Conservation (phyloP, 2,329 filamentous ascomycete genomes). For the Ascochyta koolunga region DNA sequence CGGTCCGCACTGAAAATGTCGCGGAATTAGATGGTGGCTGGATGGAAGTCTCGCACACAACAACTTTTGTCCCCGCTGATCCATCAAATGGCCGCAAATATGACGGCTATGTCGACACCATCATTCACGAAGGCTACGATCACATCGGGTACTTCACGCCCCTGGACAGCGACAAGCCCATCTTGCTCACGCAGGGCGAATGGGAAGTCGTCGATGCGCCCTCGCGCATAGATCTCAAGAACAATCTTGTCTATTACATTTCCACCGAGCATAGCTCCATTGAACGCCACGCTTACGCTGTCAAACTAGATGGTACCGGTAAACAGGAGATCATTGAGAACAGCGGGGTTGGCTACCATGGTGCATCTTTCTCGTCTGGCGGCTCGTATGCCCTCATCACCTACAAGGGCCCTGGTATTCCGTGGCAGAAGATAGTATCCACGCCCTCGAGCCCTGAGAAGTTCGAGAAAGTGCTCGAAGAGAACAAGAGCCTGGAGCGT, state of each 20-base stretch:
- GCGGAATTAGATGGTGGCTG: conserved; percentile 90
- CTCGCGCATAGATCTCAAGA: conserved; percentile 80
- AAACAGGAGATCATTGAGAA: conserved; percentile 77
- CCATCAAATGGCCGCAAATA: conserved; percentile 73
- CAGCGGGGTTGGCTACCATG: conserved; percentile 76
- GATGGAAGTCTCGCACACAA: conserved; percentile 92
- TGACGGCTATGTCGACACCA: conserved; percentile 91
- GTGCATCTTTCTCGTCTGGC: conserved; percentile 80
- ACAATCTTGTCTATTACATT: conserved; percentile 89
- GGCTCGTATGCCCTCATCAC: conserved; percentile 83
- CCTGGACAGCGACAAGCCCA: conserved; percentile 78
- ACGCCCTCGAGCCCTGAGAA: conserved; percentile 71
- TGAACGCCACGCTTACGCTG: conserved; percentile 89
- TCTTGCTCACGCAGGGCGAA: conserved; percentile 82
- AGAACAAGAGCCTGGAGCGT: conserved; percentile 73
- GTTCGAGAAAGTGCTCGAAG: conserved; percentile 76
- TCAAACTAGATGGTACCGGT: conserved; percentile 79
- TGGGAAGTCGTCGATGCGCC: conserved; percentile 93
- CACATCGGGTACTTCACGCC: conserved; percentile 94
- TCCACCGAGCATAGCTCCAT: conserved; percentile 86
- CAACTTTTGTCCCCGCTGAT: conserved; percentile 85
- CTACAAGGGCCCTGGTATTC: conserved; percentile 83
- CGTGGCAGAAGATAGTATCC: conserved; percentile 88
- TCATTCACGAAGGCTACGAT: conserved; percentile 85
- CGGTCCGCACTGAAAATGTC: conserved; percentile 80